These are phyloP conservation scores for Tympanopsis confertula DNA, from an alignment of 2,329 filamentous ascomycete genomes.

Conservation along the genomic window DNA sequence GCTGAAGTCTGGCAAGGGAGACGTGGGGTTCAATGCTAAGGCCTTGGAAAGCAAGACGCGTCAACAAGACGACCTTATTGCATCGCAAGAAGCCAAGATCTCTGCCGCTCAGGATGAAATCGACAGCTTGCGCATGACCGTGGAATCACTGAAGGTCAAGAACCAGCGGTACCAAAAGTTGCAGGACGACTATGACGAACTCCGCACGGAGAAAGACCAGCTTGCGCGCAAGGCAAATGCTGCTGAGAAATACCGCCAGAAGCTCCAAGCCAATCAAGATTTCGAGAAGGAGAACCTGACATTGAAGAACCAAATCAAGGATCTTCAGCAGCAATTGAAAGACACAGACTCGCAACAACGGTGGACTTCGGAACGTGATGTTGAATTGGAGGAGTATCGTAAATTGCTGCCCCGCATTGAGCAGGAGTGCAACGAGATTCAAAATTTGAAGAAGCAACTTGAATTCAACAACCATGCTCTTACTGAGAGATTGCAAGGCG, in stretches of 20 bases:
- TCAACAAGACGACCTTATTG: conserved; percentile 32
- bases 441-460: conserved; percentile 31
- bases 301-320: conserved; percentile 29
- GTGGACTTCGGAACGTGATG: conserved; percentile 23
- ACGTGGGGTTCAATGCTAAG: conserved; percentile 22
- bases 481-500: conserved; percentile 25
- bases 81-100: conserved; percentile 28
- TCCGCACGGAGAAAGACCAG: conserved; percentile 31
- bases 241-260: conserved; percentile 33
- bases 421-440: conserved; percentile 31
- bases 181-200: conserved; percentile 33
- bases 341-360: conserved; percentile 26
- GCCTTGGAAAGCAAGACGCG: conserved; percentile 24
- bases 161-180: conserved; percentile 19
- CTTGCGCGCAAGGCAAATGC: conserved; percentile 32
- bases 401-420: conserved; percentile 30
- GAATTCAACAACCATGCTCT: conserved; percentile 33
- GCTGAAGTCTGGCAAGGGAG: conserved; percentile 28
- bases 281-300: conserved; percentile 32
- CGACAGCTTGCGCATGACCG: not conserved
- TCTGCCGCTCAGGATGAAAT: conserved; percentile 19
- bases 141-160: conserved; percentile 9
- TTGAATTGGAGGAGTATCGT: conserved; percentile 28
- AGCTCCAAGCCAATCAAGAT: conserved; percentile 32
- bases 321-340: conserved; percentile 30